Evolutionary conservation across 257 asterid species (phyloP).

Genomic region (Solanum neorickii): DNA sequence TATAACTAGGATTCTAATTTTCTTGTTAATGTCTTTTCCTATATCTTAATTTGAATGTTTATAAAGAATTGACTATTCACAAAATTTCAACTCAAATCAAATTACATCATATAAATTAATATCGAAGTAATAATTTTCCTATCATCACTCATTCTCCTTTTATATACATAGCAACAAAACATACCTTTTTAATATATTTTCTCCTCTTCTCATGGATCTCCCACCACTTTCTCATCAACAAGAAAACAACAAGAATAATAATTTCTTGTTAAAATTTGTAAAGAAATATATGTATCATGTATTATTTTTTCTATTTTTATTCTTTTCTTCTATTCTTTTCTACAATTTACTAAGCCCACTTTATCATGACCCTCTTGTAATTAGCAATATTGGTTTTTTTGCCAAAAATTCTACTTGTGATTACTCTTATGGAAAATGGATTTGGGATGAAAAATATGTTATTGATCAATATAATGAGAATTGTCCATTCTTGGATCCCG

Average conservation of each 20-base stretch:
- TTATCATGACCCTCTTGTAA: slow-evolving; percentile 20
- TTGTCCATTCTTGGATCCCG: slow-evolving; percentile 85
- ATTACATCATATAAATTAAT: too few relatives aligned
- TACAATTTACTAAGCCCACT: slow-evolving; percentile 14
- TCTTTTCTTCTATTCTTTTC: slow-evolving; percentile 19
- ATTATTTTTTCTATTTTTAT: slow-evolving; percentile 16
- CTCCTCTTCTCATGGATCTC: slow-evolving; percentile 23
- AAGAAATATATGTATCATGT: slow-evolving; percentile 21
- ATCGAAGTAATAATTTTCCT: neutral
- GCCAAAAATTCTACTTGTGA: slow-evolving; percentile 33
- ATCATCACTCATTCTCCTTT: neutral
- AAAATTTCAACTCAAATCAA: too few relatives aligned
- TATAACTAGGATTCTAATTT: neutral
- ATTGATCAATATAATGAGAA: slow-evolving; percentile 36
- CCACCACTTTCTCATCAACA: neutral
- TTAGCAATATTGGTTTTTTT: slow-evolving; percentile 17
- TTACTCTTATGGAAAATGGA: slow-evolving; percentile 63
- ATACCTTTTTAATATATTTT: neutral
- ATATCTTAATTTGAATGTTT: neutral
- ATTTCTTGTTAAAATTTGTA: slow-evolving; percentile 1
- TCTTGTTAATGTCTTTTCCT: neutral
- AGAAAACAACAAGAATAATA: neutral
- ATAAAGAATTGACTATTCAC: neutral
- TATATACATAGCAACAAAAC: neutral
- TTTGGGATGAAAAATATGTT: slow-evolving; percentile 45